phyloP scores from a whole-genome alignment of 805 yeast species.

The Teunomyces funiuensis region DNA sequence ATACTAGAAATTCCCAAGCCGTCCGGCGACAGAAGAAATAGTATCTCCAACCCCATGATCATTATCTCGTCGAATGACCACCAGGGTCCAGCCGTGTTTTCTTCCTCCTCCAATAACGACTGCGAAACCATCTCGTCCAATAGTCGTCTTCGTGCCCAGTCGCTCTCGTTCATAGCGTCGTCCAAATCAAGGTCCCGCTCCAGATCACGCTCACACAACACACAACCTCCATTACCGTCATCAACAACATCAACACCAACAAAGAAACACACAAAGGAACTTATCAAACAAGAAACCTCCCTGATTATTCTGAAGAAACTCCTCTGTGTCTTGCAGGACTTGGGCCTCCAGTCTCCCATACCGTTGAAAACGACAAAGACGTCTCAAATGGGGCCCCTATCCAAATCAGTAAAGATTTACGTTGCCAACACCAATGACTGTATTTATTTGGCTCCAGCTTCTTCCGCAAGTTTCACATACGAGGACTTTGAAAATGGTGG shows the following conservation, averaged over 20 bases:
- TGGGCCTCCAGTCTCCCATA: slow-evolving; percentile 42
- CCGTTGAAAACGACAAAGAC: slow-evolving; percentile 31
- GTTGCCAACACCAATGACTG: slow-evolving; percentile 42
- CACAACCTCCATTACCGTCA: slow-evolving; percentile 7
- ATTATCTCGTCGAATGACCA: slow-evolving; percentile 9
- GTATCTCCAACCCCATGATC: slow-evolving; percentile 22
- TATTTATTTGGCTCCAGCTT: slow-evolving; percentile 39
- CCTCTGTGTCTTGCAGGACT: slow-evolving; percentile 25
- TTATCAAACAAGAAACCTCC: slow-evolving; percentile 39
- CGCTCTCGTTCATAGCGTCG: slow-evolving; percentile 7
- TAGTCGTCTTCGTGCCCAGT: slow-evolving; percentile 8
- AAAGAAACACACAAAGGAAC: slow-evolving; percentile 35
- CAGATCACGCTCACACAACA: slow-evolving; percentile 7
- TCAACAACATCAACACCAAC: slow-evolving; percentile 3
- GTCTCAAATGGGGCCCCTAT: slow-evolving; percentile 19
- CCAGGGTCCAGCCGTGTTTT: slow-evolving; percentile 1
- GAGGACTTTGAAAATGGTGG: slow-evolving; percentile 46
- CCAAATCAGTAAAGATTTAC: slow-evolving; percentile 30
- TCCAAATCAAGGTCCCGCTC: slow-evolving; percentile 11
- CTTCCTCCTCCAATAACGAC: neutral
- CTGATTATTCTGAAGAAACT: slow-evolving; percentile 37
- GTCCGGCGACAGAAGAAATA: slow-evolving; percentile 18
- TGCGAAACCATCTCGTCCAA: neutral
- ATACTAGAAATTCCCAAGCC: slow-evolving; percentile 18
- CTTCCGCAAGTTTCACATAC: slow-evolving; percentile 39